phyloP scores from a whole-genome alignment of 805 yeast genomes.

The Starmerella scarabaei region DNA sequence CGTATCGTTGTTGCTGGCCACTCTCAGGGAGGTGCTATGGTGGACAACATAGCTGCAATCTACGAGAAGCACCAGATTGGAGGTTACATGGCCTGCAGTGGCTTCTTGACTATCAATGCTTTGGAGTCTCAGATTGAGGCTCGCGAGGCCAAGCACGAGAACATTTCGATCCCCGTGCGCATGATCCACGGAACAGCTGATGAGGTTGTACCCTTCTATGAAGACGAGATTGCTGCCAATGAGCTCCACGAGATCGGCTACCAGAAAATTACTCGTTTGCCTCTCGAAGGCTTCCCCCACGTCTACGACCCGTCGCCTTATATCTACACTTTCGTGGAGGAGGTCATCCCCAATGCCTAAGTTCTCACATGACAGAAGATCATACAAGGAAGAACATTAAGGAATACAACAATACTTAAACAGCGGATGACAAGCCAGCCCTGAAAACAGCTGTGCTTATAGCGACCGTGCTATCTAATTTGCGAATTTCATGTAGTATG shows the following conservation, averaged over 20 bases:
- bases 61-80: slow-evolving; percentile 42
- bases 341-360: not conserved
- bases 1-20: slow-evolving; percentile 88
- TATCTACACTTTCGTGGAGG: not conserved
- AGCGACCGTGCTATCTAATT: too few relatives aligned
- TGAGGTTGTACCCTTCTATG: slow-evolving; percentile 39
- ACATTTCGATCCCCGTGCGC: slow-evolving; percentile 59
- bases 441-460: too few relatives aligned
- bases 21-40: slow-evolving; percentile 81
- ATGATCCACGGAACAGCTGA: slow-evolving; percentile 82
- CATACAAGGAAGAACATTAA: too few relatives aligned
- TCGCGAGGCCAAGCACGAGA: slow-evolving; percentile 3
- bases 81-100: slow-evolving; percentile 66
- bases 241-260: slow-evolving; percentile 14
- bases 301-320: not conserved
- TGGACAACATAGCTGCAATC: slow-evolving; percentile 32
- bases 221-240: not conserved
- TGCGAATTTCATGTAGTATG: too few relatives aligned
- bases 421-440: too few relatives aligned
- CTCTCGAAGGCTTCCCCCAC: not conserved
- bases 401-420: too few relatives aligned
- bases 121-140: slow-evolving; percentile 1
- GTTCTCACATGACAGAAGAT: too few relatives aligned
- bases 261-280: not conserved
- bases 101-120: slow-evolving; percentile 38